phyloP scores from a whole-genome alignment of 352 stramenopile species.

The Phytopythium helicoides region DNA sequence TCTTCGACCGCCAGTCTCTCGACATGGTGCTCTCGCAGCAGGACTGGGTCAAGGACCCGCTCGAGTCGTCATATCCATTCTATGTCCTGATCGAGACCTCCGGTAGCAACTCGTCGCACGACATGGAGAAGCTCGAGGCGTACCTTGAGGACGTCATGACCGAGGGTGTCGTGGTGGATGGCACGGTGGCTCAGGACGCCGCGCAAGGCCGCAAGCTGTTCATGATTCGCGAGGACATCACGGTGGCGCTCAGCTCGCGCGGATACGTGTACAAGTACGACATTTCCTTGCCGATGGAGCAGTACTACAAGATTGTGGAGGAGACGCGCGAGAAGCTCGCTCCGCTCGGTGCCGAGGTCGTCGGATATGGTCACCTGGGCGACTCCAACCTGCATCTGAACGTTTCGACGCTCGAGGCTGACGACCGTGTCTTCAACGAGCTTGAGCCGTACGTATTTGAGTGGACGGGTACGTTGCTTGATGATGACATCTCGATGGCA shows the following conservation, averaged over 20 bases:
- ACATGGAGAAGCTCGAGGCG: conserved; percentile 89
- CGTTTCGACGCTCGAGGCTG: conserved; percentile 75
- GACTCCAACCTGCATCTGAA: conserved; percentile 98
- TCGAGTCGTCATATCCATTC: conserved; percentile 68
- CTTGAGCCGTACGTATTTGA: conserved; percentile 82
- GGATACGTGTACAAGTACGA: conserved; percentile 99
- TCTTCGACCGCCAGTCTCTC: conserved; percentile 92
- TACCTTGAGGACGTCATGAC: conserved; percentile 81
- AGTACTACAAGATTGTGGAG: conserved; percentile 91
- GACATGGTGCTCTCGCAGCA: conserved; percentile 83
- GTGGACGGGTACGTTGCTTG: conserved; percentile 57
- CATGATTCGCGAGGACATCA: conserved; percentile 93
- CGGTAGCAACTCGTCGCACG: conserved; percentile 89
- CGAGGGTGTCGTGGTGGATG: conserved; percentile 81
- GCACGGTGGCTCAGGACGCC: conserved; percentile 92
- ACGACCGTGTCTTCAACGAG: conserved; percentile 58
- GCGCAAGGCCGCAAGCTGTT: conserved; percentile 92
- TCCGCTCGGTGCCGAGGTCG: conserved; percentile 46
- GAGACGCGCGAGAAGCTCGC: conserved; percentile 65
- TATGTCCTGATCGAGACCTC: conserved; percentile 97
- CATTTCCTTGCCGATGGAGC: conserved; percentile 89
- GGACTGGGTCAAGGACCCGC: conserved; percentile 65
- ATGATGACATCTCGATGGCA: background rate
- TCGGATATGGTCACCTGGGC: conserved; percentile 94
- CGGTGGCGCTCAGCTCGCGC: conserved; percentile 74